Evolutionary conservation across 345 rosid species (phyloP), one percentile per base, ranked within the genome.

Genomic region (Aquilaria malaccensis): DNA sequence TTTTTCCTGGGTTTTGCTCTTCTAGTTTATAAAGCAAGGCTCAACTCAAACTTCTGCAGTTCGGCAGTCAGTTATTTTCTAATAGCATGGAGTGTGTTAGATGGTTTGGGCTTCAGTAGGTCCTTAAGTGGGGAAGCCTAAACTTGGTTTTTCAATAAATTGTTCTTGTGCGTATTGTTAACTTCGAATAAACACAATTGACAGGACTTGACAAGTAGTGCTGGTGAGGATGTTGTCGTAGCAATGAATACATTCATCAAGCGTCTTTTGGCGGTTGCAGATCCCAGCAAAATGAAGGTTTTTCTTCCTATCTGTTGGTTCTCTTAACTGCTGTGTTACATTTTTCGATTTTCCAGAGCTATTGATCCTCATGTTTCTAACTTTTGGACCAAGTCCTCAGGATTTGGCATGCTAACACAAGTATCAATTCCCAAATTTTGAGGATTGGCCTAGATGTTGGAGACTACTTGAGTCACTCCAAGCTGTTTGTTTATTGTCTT

Each of bases 171-270:
- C 15, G 9, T 1, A 37, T 22, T 63, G 5, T 11, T 45, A 41
- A 70, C 50, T 58, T 66, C 51, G 56, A 63, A 37, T 61, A 59
- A 37, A 37, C 15, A 47, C 53, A 58, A 41, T 61, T 50, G 64
- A 33, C 68, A 94, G 99, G 97, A 90, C 49, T 79, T 94, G 81
- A 90, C 97, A 13, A 94, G 79, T 68, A 94, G 85, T 59, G 97
- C 96, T 5, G 97, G 99, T 2, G 97, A 94, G 70, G 99, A 94
- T 75, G 99, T 75, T 29, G 83, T 89, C 29, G 72, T 94, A 70
- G 97, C 97, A 12, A 90, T 94, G 96, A 86, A 90, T 75, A 78
- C 96, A 10, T 90, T 94, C 69, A 80, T 94, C 66, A 90, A 90
- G 80, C 87, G 97, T 57, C 97, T 94, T 71, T 69, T 88, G 73